Evolutionary conservation across 495 filamentous ascomycete species (phyloP).

Genomic region (Penicillium robsamsonii): DNA sequence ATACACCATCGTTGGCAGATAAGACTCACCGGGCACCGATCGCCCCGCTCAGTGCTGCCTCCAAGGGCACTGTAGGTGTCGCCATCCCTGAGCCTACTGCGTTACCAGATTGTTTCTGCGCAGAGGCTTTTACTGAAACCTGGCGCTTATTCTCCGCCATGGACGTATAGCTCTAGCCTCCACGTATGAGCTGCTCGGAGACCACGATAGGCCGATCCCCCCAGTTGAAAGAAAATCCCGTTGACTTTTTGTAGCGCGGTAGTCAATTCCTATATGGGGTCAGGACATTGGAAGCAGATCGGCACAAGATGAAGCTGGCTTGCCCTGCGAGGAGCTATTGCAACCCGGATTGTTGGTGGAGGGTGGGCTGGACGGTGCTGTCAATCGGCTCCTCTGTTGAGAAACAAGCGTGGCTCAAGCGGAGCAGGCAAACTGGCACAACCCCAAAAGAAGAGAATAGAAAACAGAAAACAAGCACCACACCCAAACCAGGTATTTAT

Average conservation of each 20-base stretch:
- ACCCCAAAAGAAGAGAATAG: conserved; percentile 12
- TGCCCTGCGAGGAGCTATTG: conserved; percentile 4
- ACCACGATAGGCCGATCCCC: conserved; percentile 1
- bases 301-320: not conserved
- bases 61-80: conserved; percentile 43
- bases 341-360: conserved; percentile 5
- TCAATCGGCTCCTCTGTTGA: conserved; percentile 7
- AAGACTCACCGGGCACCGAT: conserved; percentile 52
- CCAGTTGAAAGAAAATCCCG: not conserved
- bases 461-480: conserved; percentile 11
- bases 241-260: not conserved
- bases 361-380: conserved; percentile 6
- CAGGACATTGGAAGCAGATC: conserved; percentile 15
- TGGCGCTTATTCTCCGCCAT: conserved; percentile 52
- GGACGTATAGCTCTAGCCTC: conserved; percentile 6
- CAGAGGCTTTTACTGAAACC: conserved; percentile 39
- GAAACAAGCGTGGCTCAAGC: conserved; percentile 13
- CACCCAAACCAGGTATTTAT: conserved; percentile 11
- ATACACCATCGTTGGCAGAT: conserved; percentile 1
- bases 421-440: conserved; percentile 5
- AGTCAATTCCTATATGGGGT: conserved; percentile 6
- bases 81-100: conserved; percentile 36
- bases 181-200: conserved; percentile 3
- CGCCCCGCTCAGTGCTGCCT: conserved; percentile 48
- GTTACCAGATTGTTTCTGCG: conserved; percentile 27